These are phyloP conservation scores for Eucalyptus polybractea DNA, from an alignment of 345 rosid species.

Conservation along the genomic window DNA sequence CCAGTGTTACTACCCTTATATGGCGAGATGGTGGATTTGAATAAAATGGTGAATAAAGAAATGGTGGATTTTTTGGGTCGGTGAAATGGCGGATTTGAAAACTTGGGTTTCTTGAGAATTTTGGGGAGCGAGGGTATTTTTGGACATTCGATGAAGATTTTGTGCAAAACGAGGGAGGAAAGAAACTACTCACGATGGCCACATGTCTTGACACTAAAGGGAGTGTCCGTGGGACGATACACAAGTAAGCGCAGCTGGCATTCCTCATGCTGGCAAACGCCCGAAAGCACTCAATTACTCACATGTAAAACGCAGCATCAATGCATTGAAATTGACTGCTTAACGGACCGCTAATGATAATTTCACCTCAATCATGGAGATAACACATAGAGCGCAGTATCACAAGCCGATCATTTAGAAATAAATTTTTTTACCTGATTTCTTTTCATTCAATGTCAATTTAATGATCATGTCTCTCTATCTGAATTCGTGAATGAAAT, in stretches of 20 bases:
- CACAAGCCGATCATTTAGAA: neutral
- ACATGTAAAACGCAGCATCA: neutral
- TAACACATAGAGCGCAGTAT: neutral
- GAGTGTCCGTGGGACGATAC: neutral
- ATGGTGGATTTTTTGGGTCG: neutral
- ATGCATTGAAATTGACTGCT: neutral
- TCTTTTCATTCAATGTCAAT: too few species aligned
- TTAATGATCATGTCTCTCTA: neutral
- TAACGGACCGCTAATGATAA: neutral
- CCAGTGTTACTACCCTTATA: neutral
- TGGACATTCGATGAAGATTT: neutral
- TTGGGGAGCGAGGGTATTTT: neutral
- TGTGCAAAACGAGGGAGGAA: neutral
- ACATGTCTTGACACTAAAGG: neutral
- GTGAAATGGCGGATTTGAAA: neutral
- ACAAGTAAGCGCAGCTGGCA: neutral
- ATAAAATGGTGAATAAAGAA: neutral
- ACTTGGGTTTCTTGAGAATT: neutral
- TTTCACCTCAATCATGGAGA: neutral
- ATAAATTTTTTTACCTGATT: too few species aligned
- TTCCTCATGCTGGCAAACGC: neutral
- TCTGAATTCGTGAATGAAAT: fast-evolving
- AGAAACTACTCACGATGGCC: neutral
- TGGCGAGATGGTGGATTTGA: neutral
- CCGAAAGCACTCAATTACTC: neutral